Conservation (phyloP, 495 filamentous ascomycete species). For the Beverwykella pulmonaria region DNA sequence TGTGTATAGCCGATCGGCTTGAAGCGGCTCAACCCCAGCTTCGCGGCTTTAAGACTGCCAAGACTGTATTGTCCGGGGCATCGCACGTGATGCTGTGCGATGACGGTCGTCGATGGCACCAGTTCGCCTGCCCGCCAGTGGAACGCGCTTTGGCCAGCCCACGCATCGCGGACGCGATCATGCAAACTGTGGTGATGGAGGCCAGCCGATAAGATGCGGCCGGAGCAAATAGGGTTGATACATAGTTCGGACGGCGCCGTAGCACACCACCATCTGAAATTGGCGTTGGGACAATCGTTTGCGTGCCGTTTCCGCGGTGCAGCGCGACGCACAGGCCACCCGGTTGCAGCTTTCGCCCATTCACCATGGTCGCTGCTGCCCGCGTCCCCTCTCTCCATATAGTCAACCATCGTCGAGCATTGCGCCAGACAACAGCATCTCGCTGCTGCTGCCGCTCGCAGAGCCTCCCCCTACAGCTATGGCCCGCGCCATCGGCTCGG, state of each 20-base stretch:
- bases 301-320: background rate
- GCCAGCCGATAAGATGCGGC: too few relatives aligned
- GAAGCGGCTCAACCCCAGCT: background rate
- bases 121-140: too few relatives aligned
- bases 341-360: background rate
- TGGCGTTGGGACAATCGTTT: too few relatives aligned
- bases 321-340: background rate
- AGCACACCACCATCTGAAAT: too few relatives aligned
- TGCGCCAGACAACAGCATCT: background rate
- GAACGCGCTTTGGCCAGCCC: too few relatives aligned
- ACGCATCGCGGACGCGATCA: too few relatives aligned
- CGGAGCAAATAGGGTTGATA: too few relatives aligned
- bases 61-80: background rate
- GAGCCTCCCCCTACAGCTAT: slow-evolving; percentile 10
- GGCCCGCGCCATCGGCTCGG: slow-evolving; percentile 21
- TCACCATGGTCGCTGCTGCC: background rate
- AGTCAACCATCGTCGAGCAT: background rate
- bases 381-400: background rate
- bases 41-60: background rate
- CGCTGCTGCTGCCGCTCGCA: too few relatives aligned
- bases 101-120: background rate
- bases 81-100: background rate
- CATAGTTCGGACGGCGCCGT: too few relatives aligned
- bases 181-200: too few relatives aligned
- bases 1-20: background rate